Percentiles rank a stretch among this genome's conserved stretches.
phyloP scores from a whole-genome alignment of 1,139 yeast species.

The Lodderomyces jiufengensis region DNA sequence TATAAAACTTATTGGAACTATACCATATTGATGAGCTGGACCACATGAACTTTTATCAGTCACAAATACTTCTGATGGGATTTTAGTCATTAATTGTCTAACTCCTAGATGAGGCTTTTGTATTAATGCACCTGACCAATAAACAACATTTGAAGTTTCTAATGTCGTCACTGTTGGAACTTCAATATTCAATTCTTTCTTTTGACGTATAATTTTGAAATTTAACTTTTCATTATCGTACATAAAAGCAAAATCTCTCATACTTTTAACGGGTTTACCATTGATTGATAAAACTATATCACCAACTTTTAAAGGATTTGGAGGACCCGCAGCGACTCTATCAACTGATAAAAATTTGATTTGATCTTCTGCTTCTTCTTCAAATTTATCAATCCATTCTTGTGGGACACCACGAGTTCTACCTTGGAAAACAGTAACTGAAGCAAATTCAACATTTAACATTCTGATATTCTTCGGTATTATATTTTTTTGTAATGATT shows the following conservation, averaged over 20 bases:
- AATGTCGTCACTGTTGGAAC: constrained; percentile 59
- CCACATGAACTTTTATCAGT: constrained; percentile 73
- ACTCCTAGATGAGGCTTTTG: constrained; percentile 52
- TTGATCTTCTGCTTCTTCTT: constrained; percentile 55
- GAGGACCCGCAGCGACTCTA: constrained; percentile 51
- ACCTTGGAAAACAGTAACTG: constrained; percentile 70
- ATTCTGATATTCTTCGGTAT: constrained; percentile 58
- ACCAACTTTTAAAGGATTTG: constrained; percentile 47
- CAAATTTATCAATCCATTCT: constrained; percentile 72
- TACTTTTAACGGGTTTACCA: constrained; percentile 58
- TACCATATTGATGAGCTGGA: constrained; percentile 82
- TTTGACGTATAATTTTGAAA: constrained; percentile 63
- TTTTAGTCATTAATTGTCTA: constrained; percentile 65
- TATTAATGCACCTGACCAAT: constrained; percentile 77
- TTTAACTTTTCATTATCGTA: constrained; percentile 41
- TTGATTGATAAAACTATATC: constrained; percentile 75
- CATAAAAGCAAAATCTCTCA: constrained; percentile 63
- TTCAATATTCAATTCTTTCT: constrained; percentile 45
- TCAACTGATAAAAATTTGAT: constrained; percentile 71
- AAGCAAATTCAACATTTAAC: constrained; percentile 73
- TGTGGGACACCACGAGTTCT: constrained; percentile 84
- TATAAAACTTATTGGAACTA: constrained; percentile 75
- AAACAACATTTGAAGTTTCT: constrained; percentile 63
- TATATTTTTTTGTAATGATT: constrained; percentile 47
- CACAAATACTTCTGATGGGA: constrained; percentile 83